These are phyloP conservation scores for Ganoderma multipileum DNA, from an alignment of 1,284 basidiomycete genomes.

Conservation along the genomic window DNA sequence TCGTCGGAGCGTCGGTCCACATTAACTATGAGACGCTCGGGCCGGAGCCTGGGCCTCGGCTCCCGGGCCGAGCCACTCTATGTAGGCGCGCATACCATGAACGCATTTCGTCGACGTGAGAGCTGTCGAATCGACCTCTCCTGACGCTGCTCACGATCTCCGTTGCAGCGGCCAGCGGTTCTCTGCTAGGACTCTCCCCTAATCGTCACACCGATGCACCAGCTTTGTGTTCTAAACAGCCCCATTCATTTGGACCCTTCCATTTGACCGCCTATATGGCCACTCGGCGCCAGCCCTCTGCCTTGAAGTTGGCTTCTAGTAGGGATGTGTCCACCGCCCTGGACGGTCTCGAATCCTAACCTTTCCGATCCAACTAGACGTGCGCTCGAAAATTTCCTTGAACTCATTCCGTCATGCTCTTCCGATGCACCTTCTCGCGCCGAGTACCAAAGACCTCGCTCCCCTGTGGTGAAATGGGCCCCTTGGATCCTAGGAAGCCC, in stretches of 20 bases:
- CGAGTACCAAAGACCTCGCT: background rate
- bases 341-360: background rate
- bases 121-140: too few relatives aligned
- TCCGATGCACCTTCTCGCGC: background rate
- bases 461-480: background rate
- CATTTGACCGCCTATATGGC: background rate
- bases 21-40: too few relatives aligned
- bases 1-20: too few relatives aligned
- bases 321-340: background rate
- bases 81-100: too few relatives aligned
- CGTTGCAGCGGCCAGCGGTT: too few relatives aligned
- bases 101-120: too few relatives aligned
- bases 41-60: too few relatives aligned
- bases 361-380: background rate
- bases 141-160: too few relatives aligned
- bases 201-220: background rate
- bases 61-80: too few relatives aligned
- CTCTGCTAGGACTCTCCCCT: background rate
- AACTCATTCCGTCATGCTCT: background rate
- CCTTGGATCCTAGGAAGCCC: background rate
- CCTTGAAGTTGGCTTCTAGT: background rate
- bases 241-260: background rate
- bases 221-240: background rate
- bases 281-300: background rate
- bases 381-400: background rate